Evolutionary conservation across 2,329 filamentous ascomycete genomes (phyloP).

Genomic region (Cyclaneusma minus): DNA sequence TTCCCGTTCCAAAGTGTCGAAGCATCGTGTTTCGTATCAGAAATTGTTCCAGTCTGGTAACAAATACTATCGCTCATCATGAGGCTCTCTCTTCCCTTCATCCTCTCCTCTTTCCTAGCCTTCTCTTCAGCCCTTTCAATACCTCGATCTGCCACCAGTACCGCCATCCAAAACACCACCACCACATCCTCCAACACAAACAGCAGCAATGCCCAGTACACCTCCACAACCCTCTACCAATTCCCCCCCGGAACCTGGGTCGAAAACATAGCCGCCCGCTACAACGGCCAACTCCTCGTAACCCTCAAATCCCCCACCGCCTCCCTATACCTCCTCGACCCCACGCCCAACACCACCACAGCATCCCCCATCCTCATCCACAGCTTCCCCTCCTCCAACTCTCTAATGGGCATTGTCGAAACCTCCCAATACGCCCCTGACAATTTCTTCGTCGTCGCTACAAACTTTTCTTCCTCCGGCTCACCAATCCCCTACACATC

Average conservation of each 20-base stretch:
- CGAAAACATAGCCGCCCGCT: slow-evolving; percentile 10
- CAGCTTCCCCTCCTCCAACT: neutral
- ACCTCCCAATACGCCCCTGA: neutral
- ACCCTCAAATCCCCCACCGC: slow-evolving; percentile 5
- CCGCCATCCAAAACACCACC: too few relatives aligned
- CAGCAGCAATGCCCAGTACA: slow-evolving; percentile 2
- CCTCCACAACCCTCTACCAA: slow-evolving; percentile 4
- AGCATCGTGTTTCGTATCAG: too few relatives aligned
- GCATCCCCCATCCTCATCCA: slow-evolving; percentile 4
- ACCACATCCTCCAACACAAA: too few relatives aligned
- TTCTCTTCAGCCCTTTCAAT: too few relatives aligned
- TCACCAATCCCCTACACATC: neutral
- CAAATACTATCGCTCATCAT: too few relatives aligned
- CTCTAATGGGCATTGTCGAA: neutral
- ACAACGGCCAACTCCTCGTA: slow-evolving; percentile 6
- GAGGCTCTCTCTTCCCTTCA: too few relatives aligned
- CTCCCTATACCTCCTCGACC: slow-evolving; percentile 5
- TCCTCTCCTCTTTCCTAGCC: too few relatives aligned
- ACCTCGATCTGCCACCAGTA: too few relatives aligned
- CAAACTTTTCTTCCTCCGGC: neutral
- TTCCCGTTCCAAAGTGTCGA: too few relatives aligned
- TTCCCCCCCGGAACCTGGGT: slow-evolving; percentile 10
- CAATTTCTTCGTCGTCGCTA: neutral
- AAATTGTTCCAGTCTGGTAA: too few relatives aligned
- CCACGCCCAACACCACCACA: neutral